Base-by-base conservation (phyloP, 2,329 filamentous ascomycete species). In the Colletotrichum filicis region DNA sequence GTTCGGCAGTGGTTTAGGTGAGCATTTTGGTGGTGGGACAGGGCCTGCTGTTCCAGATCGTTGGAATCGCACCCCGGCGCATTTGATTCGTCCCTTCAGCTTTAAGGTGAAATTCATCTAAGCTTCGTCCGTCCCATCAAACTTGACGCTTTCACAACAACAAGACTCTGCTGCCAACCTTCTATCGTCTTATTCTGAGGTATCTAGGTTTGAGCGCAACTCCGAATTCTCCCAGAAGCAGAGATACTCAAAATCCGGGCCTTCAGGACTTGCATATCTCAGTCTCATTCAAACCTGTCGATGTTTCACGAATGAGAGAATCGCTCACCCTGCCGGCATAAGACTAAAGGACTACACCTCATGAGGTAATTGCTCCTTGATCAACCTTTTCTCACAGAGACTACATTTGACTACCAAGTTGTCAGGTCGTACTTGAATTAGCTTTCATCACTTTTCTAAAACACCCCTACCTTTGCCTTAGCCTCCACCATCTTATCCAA, bases 21-120 rank as follows among this genome's bases (percentile, higher is more conserved):
- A 42, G 16, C 16, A 42, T 7, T 42, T 19, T n/a, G 58, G 58
- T 22, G 19, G 30, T 22, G 19, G 30, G 57, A 42, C 35, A 42
- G 57, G 57, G 19, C 42, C 42, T 49, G 5, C 37, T 9, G 42
- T 30, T 63, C 60, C 46, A 63, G 46, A 53, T 53, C 28, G 28
- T 28, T 30, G 52, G 62, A 16, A 26, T 28, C 28, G 19, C 3
- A 19, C 32, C 14, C 19, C 49, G 30, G 61, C 42, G 60, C 16
- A 24, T 35, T 35, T 65, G 62, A 65, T 65, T 65, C 62, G 62
- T 56, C 52, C 4, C 49, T 30, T 35, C n/a, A 22, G 52, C 5
- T 42, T 57, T 56, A 12, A 24, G 55, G 16, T 24, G 49, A 52
- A 56, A 8, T 32, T 65, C 52, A 12, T 65, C 52, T 56, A 22